Evolutionary conservation across 495 filamentous ascomycete genomes (phyloP).

Genomic region (Trichodelitschia bisporula): DNA sequence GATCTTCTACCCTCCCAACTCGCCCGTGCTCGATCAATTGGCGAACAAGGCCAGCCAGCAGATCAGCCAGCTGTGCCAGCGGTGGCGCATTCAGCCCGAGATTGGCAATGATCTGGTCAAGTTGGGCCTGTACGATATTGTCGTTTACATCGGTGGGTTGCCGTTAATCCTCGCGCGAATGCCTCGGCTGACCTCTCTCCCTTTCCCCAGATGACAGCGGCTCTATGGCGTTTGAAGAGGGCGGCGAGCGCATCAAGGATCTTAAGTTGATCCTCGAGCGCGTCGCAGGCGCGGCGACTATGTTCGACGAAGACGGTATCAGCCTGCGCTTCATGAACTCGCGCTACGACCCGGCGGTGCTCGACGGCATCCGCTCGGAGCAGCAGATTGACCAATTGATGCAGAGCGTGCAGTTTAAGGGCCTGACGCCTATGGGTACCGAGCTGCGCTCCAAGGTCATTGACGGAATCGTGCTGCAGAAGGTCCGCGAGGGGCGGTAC

Average conservation of each 20-base stretch:
- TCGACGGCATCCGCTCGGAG: constrained; percentile 29
- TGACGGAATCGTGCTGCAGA: constrained; percentile 29
- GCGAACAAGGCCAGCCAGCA: constrained; percentile 17
- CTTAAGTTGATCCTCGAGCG: constrained; percentile 34
- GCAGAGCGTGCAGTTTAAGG: constrained; percentile 32
- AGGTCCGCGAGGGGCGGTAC: constrained; percentile 23
- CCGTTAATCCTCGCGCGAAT: too few species aligned
- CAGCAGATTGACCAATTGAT: constrained; percentile 34
- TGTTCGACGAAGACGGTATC: constrained; percentile 49
- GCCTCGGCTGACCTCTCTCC: too few species aligned
- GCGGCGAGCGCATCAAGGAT: constrained; percentile 40
- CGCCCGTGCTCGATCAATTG: constrained; percentile 20
- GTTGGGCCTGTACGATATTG: constrained; percentile 37
- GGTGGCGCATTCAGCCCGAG: constrained; percentile 32
- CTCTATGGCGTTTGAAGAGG: constrained; percentile 42
- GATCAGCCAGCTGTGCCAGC: constrained; percentile 25
- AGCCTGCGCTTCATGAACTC: constrained; percentile 48
- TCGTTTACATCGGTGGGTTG: constrained; percentile 31
- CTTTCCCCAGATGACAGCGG: constrained; percentile 33
- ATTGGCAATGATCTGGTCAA: constrained; percentile 44
- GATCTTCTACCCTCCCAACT: constrained; percentile 28
- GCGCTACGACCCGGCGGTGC: constrained; percentile 3
- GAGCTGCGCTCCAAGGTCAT: constrained; percentile 34
- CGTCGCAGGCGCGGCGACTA: constrained; percentile 36
- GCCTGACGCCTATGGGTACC: constrained; percentile 43